Base-by-base conservation (phyloP, 2,329 filamentous ascomycete genomes). In the Ophiostoma pallidulum region DNA sequence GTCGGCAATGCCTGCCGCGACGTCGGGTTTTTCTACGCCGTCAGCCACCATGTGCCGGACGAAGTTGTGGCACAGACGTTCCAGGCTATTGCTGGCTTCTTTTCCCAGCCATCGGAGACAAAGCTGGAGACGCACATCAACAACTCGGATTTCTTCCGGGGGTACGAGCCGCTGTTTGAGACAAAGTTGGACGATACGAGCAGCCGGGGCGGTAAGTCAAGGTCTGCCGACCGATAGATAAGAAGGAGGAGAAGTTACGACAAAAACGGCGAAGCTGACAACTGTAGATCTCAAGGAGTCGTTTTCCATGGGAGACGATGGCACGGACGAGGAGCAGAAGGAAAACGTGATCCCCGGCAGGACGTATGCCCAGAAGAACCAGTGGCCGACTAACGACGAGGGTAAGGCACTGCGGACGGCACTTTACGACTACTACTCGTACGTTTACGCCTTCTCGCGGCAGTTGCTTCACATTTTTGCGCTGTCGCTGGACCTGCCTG, bases 1-100 rank as follows among this genome's bases (percentile, higher is more conserved):
- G 64, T 76, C 12, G 63, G 62, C 20, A 28, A 35, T 2, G 48
- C 41, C 18, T 37, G 42, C 37, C 29, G 35, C 3, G 39, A 41
- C 18, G 39, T 38, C 8, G 53, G 53, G 18, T 54, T 54, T 36
- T 40, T 54, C 35, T 51, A 53, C 22, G 47, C 47, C 37, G 41
- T 32, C 14, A 53, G 50, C 46, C 51, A 54, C 37, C 47, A 48
- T 22, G 51, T 54, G 41, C 41, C 46, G 16, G 26, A 32, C n/a
- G 49, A 43, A 12, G 31, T 37, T 20, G 41, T 54, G 40, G 31
- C 8, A 12, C 32, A 13, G 9, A 43, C 48, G 20, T 32, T 41
- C 12, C 14, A 19, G 5, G 42, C 45, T 22, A 40, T 33, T 20
- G 33, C 36, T 19, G 28, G 16, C 6, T 51, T 54, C 44, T 54